Evolutionary conservation across 768 basidiomycete genomes (phyloP), one percentile per base, ranked within the genome.

Genomic region (Naematelia aurantialba): DNA sequence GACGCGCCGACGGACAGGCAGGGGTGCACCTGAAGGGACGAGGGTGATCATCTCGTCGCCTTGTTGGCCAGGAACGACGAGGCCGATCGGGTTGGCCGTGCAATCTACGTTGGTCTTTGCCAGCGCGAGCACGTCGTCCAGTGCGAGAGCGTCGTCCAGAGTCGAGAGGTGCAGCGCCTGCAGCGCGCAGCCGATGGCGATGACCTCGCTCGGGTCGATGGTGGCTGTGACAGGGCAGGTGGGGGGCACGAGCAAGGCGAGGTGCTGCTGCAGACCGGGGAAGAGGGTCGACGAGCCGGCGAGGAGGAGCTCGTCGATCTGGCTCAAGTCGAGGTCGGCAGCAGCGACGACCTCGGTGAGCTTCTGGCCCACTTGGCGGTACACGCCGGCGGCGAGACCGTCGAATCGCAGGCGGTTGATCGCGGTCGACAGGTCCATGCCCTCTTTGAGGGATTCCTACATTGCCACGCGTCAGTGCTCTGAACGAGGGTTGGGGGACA

Each of bases 361-460:
- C 61, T 77, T 73, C 44, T 62, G 66, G 24, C 74, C 72, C 55
- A 79, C 73, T 60, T 76, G 69, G 47, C 74, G 67, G 69, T 77
- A 78, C 4, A 79, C 76, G 21, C 65, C 60, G 0, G 66, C 59
- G 31, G 79, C 76, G 27, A 81, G 68, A 58, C 78, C 74, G 62
- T 81, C 79, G 72, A 80, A 80, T 53, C 80, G 72, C 57, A 74
- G 73, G 58, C 79, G 70, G 75, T 81, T 80, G 74, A 81, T 74
- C n/a, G 83, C 81, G 5, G 85, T 87, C 2, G 89, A 91, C 72
- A 87, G 91, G 78, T 99, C 94, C 34, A 89, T 73, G 1, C 93
- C 94, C 58, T 94, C 92, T 76, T 93, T 94, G 67, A 99, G 83
- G 0, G 88, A 89, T 59, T 76, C 74, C 61, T 61, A 30, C 10